A percentile compares a stretch with the other conserved stretches of the same genome.
Conservation (phyloP, 306 rosid species). For the Trichosanthes cucumerina region DNA sequence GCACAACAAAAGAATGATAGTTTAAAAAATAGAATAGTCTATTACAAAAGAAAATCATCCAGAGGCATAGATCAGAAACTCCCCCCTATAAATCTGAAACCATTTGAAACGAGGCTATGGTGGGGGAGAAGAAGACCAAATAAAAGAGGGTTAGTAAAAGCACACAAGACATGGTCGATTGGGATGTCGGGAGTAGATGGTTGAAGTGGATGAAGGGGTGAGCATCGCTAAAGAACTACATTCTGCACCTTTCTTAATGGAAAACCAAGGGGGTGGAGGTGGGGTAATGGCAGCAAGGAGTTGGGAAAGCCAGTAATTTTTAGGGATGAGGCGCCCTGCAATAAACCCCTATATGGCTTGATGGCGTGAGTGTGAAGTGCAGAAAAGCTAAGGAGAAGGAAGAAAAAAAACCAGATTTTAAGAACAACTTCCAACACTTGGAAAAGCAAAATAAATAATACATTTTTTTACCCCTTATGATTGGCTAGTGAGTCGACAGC, state of each 20-base stretch:
- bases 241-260: not conserved
- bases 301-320: not conserved
- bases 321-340: not conserved
- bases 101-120: not conserved
- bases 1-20: not conserved
- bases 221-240: not conserved
- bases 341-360: not conserved
- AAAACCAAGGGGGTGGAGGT: not conserved
- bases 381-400: not conserved
- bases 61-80: not conserved
- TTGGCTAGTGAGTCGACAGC: not conserved
- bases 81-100: not conserved
- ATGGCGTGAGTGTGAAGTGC: not conserved
- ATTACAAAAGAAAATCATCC: not conserved
- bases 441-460: not conserved
- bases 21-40: not conserved
- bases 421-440: not conserved
- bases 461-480: not conserved
- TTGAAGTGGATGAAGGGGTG: not conserved
- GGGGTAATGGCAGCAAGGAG: not conserved
- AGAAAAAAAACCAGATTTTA: not conserved
- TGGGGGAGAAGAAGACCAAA: not conserved
- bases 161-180: not conserved
- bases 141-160: not conserved
- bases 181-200: not conserved